A percentile compares a stretch with the other conserved stretches of the same genome.
These are phyloP conservation scores for Neospermospora avenae DNA, from an alignment of 2,329 filamentous ascomycete species.

Conservation along the genomic window DNA sequence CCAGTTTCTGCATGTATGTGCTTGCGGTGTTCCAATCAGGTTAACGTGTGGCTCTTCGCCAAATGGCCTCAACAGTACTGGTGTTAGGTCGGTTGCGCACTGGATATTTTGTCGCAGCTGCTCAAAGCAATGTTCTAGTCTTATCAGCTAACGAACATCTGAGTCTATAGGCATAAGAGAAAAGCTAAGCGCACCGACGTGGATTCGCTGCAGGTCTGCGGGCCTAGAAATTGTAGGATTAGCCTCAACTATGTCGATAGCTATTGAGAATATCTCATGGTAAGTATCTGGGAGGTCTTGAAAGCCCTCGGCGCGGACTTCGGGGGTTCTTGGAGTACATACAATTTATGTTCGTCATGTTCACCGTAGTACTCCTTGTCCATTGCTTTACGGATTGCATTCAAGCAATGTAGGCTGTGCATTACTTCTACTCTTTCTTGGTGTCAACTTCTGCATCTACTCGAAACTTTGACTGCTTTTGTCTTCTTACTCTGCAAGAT, in stretches of 20 bases:
- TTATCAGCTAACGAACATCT: neutral
- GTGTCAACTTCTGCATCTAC: neutral
- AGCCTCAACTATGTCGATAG: neutral
- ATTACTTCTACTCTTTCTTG: slow-evolving; percentile 19
- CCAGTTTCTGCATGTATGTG: slow-evolving; percentile 23
- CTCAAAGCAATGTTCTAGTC: slow-evolving; percentile 22
- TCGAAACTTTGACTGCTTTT: neutral
- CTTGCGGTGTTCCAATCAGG: slow-evolving; percentile 19
- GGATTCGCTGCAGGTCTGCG: slow-evolving; percentile 6
- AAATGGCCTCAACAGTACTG: slow-evolving; percentile 13
- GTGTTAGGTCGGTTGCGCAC: slow-evolving; percentile 22
- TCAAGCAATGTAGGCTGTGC: slow-evolving; percentile 26
- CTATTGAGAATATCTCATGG: neutral
- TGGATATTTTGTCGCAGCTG: slow-evolving; percentile 22
- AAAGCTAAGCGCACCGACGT: slow-evolving; percentile 15
- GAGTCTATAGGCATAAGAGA: neutral
- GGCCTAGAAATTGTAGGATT: neutral
- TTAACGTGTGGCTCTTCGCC: slow-evolving; percentile 8
- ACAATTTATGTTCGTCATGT: slow-evolving; percentile 12
- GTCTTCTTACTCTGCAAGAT: slow-evolving; percentile 18
- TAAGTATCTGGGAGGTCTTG: neutral
- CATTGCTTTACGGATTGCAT: slow-evolving; percentile 19
- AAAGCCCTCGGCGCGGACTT: too few relatives aligned
- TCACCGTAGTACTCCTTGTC: slow-evolving; percentile 18
- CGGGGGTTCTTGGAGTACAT: neutral